Percentiles rank a stretch among this genome's conserved stretches.
Evolutionary conservation across 352 stramenopile species (phyloP).

Genomic region (Phytophthora crassamura): DNA sequence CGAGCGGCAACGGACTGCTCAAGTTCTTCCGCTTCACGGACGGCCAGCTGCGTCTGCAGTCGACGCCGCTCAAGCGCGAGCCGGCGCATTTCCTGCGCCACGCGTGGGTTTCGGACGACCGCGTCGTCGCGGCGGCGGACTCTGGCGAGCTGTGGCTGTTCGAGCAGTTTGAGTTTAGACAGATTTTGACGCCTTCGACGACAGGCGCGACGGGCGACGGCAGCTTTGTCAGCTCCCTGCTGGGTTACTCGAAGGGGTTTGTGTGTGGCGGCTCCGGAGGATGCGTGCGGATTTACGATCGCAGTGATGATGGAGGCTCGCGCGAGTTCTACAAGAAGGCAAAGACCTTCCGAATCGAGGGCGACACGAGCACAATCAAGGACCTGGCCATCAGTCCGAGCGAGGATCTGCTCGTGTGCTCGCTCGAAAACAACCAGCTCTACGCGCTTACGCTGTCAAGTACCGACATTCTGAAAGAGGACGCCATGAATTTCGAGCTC

Average conservation of each 20-base stretch:
- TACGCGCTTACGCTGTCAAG: constrained; percentile 92
- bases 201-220: constrained; percentile 60
- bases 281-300: constrained; percentile 84
- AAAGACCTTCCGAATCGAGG: constrained; percentile 90
- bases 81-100: constrained; percentile 91
- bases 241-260: constrained; percentile 92
- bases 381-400: constrained; percentile 89
- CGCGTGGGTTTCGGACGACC: constrained; percentile 92
- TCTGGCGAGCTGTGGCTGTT: constrained; percentile 93
- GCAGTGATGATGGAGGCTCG: constrained; percentile 72
- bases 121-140: constrained; percentile 89
- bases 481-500: constrained; percentile 94
- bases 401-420: constrained; percentile 91
- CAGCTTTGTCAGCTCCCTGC: constrained; percentile 82
- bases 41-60: constrained; percentile 75
- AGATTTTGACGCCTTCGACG: constrained; percentile 70
- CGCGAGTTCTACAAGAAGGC: constrained; percentile 92
- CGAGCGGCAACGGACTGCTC: constrained; percentile 88
- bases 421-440: constrained; percentile 90
- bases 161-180: constrained; percentile 92
- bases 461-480: constrained; percentile 93
- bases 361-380: constrained; percentile 77
- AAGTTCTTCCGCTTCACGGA: constrained; percentile 92
- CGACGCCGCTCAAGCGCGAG: constrained; percentile 76
- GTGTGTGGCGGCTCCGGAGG: constrained; percentile 82